phyloP scores from a whole-genome alignment of 192 early-diverging fungal species.

The Allomyces javanicus region DNA sequence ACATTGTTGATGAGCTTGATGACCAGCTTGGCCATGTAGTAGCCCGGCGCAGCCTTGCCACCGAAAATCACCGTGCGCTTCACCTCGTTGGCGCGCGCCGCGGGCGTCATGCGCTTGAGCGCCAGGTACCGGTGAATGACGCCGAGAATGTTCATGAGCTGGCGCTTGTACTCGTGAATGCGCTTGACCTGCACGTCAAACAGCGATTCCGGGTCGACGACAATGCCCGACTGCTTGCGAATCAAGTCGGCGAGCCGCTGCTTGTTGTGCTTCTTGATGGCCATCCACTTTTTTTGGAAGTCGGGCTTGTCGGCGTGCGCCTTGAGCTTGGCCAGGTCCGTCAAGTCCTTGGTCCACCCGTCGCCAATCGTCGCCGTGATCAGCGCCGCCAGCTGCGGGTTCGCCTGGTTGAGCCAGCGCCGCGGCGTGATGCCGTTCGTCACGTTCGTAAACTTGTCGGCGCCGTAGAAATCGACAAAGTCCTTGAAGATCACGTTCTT shows the following conservation, averaged over 20 bases:
- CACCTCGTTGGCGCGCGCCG: slow-evolving; percentile 41
- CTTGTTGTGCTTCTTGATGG: slow-evolving; percentile 82
- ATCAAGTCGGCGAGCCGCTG: slow-evolving; percentile 71
- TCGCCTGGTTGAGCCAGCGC: slow-evolving; percentile 92
- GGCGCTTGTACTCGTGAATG: slow-evolving; percentile 98
- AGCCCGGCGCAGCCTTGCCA: slow-evolving; percentile 93
- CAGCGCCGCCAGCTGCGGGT: slow-evolving; percentile 62
- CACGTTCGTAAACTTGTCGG: slow-evolving; percentile 81
- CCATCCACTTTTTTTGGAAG: slow-evolving; percentile 74
- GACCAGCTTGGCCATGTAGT: slow-evolving; percentile 95
- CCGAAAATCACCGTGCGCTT: slow-evolving; percentile 86
- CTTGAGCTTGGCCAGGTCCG: slow-evolving; percentile 44
- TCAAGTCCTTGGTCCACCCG: slow-evolving; percentile 61
- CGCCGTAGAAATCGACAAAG: slow-evolving; percentile 74
- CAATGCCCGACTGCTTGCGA: slow-evolving; percentile 38
- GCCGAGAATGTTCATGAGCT: slow-evolving; percentile 93
- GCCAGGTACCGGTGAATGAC: slow-evolving; percentile 85
- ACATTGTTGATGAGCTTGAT: slow-evolving; percentile 98
- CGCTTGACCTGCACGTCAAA: slow-evolving; percentile 98
- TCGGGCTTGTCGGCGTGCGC: slow-evolving; percentile 31
- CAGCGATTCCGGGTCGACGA: slow-evolving; percentile 65
- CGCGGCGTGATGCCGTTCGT: slow-evolving; percentile 96
- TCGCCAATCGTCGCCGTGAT: slow-evolving; percentile 62
- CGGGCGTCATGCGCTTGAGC: slow-evolving; percentile 57
- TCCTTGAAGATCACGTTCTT: slow-evolving; percentile 69